A percentile compares a stretch with the other conserved stretches of the same genome.
Evolutionary conservation across 2,329 filamentous ascomycete species (phyloP).

Genomic region (Ophiosphaerella narmari): DNA sequence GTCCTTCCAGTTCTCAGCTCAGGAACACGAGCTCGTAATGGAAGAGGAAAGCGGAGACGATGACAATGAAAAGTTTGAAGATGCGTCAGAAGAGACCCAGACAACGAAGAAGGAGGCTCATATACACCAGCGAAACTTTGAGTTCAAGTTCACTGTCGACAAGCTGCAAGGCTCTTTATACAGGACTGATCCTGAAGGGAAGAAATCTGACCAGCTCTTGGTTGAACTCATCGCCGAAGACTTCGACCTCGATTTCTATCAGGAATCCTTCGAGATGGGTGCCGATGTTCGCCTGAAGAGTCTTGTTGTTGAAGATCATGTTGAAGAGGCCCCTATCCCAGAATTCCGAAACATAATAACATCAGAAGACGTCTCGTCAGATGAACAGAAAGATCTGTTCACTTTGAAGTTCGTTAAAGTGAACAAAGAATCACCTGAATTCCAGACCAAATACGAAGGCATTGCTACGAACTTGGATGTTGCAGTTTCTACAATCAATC

Average conservation of each 20-base stretch:
- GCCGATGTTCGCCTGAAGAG: constrained; percentile 88
- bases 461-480: constrained; percentile 93
- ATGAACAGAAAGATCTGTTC: constrained; percentile 80
- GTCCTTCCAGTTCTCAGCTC: constrained; percentile 73
- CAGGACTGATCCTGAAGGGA: constrained; percentile 78
- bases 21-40: constrained; percentile 77
- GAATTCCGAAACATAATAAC: constrained; percentile 99
- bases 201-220: constrained; percentile 76
- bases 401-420: constrained; percentile 88
- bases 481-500: constrained; percentile 90
- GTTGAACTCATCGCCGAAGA: constrained; percentile 90
- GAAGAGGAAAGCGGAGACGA: constrained; percentile 71
- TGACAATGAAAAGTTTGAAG: constrained; percentile 68
- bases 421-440: constrained; percentile 89
- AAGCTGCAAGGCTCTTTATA: constrained; percentile 92
- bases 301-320: constrained; percentile 90
- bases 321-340: constrained; percentile 79
- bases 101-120: constrained; percentile 52
- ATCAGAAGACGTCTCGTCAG: constrained; percentile 73
- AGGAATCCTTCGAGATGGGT: constrained; percentile 88
- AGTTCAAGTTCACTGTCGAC: constrained; percentile 96
- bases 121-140: constrained; percentile 87
- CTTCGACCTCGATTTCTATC: constrained; percentile 85
- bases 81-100: constrained; percentile 65
- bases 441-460: constrained; percentile 87